Conservation (phyloP, 2,329 filamentous ascomycete genomes). For the Tolypocladium nubicola region DNA sequence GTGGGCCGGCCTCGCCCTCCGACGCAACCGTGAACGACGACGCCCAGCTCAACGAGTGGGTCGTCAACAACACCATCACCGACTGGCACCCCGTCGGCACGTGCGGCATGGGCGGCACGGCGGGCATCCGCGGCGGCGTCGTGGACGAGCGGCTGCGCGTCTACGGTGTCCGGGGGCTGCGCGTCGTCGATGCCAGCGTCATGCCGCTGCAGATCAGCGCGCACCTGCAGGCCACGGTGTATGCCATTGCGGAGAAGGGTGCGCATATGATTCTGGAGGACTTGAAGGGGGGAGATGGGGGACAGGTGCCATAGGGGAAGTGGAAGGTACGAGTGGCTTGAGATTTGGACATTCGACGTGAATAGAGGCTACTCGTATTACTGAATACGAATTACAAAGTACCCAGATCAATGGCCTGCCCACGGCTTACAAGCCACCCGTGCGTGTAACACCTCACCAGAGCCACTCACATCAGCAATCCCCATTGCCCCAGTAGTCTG, state of each 20-base stretch:
- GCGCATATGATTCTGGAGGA: conserved; percentile 18
- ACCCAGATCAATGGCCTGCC: too few relatives aligned
- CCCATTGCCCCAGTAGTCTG: too few relatives aligned
- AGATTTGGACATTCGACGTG: background rate
- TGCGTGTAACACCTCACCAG: too few relatives aligned
- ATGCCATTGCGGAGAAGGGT: conserved; percentile 21
- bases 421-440: too few relatives aligned
- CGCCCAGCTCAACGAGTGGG: conserved; percentile 12
- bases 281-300: background rate
- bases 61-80: conserved; percentile 16
- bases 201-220: conserved; percentile 16
- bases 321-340: too few relatives aligned
- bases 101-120: conserved; percentile 20
- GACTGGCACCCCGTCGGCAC: conserved; percentile 30
- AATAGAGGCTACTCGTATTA: too few relatives aligned
- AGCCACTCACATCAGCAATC: too few relatives aligned
- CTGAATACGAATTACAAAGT: too few relatives aligned
- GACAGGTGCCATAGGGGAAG: background rate
- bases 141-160: conserved; percentile 15
- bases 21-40: conserved; percentile 8
- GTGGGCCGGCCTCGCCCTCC: conserved; percentile 13
- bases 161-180: conserved; percentile 12
- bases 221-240: conserved; percentile 16
- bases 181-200: conserved; percentile 14
- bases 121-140: conserved; percentile 17